These are phyloP conservation scores for Beauveria asiatica DNA, from an alignment of 2,329 filamentous ascomycete genomes.

Conservation along the genomic window DNA sequence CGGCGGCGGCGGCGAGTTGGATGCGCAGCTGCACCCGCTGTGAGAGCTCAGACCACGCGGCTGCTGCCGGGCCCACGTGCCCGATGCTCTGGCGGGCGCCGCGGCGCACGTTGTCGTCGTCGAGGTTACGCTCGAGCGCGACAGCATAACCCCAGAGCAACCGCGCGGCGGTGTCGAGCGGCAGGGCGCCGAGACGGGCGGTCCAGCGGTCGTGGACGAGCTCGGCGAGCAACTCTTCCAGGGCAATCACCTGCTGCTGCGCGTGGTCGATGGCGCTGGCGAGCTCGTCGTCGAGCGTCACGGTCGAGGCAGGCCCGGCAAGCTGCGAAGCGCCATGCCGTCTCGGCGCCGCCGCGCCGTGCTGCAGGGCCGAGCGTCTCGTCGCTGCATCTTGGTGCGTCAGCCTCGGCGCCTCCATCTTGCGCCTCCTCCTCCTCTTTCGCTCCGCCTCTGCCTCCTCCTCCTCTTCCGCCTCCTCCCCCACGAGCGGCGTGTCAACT, in stretches of 20 bases:
- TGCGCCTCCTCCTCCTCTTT: background rate
- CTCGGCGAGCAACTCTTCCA: constrained; percentile 16
- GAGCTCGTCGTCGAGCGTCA: constrained; percentile 4
- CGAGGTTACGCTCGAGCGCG: constrained; percentile 20
- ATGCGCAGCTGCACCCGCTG: constrained; percentile 11
- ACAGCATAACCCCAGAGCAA: constrained; percentile 16
- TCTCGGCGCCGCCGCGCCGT: background rate
- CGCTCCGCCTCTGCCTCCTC: background rate
- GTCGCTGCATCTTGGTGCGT: constrained; percentile 12
- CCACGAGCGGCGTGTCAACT: background rate
- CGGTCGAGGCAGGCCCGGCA: background rate
- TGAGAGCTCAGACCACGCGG: background rate
- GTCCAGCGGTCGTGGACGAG: constrained; percentile 21
- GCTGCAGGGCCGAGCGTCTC: background rate
- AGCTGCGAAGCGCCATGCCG: background rate
- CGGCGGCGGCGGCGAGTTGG: constrained; percentile 9
- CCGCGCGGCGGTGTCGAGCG: constrained; percentile 14
- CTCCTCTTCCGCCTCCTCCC: background rate
- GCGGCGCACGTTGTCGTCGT: constrained; percentile 15
- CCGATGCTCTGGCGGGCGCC: constrained; percentile 13
- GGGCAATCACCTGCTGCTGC: background rate
- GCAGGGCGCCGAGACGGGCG: constrained; percentile 13
- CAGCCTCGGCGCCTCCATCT: constrained; percentile 1
- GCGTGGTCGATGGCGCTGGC: background rate
- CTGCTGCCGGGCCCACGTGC: background rate